Conservation (phyloP, 108 stramenopile species). For the Skeletonema marinoi region DNA sequence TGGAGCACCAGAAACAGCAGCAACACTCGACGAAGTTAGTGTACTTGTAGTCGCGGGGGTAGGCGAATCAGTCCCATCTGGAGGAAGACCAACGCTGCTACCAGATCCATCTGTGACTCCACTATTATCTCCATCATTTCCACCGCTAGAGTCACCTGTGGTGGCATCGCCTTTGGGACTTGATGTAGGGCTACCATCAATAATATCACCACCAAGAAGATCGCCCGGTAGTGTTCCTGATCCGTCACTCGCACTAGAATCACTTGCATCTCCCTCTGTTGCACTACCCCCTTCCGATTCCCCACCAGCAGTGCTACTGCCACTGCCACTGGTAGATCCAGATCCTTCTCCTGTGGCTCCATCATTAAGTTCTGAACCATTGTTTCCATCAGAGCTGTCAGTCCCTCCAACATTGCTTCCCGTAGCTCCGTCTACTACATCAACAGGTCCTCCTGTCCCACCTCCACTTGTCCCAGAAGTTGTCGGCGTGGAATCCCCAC, state of each 20-base stretch:
- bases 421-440: neutral
- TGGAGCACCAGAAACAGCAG: neutral
- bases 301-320: neutral
- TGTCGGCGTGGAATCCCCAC: too few species aligned
- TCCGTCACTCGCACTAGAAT: too few species aligned
- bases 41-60: too few species aligned
- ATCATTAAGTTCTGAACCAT: neutral
- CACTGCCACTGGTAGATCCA: neutral
- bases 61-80: neutral
- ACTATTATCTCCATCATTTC: too few species aligned
- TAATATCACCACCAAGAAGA: too few species aligned
- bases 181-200: too few species aligned
- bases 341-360: neutral
- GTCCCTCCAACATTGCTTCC: too few species aligned
- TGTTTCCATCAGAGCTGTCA: neutral
- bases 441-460: too few species aligned
- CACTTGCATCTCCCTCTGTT: neutral
- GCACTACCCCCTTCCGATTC: neutral
- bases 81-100: neutral
- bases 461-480: too few species aligned
- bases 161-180: neutral
- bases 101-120: neutral
- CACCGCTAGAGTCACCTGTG: too few species aligned
- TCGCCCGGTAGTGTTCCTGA: too few species aligned
- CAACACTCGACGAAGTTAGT: neutral